Evolutionary conservation across 345 rosid species (phyloP).

Genomic region (Noccaea bulbosa): DNA sequence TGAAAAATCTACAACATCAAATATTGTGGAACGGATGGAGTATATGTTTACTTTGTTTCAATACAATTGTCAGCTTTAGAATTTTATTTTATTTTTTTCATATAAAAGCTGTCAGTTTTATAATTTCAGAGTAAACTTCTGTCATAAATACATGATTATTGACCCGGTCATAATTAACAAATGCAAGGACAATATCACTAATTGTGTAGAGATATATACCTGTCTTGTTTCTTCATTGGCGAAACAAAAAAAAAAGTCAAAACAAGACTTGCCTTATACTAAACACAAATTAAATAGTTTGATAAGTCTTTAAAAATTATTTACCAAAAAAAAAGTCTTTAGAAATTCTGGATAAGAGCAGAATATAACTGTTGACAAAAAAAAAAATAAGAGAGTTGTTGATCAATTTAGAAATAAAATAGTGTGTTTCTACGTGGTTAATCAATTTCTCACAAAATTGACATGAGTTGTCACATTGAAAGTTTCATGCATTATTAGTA

Average conservation of each 20-base stretch:
- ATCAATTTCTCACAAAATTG: background rate
- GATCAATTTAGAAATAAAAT: background rate
- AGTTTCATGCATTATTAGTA: conserved; percentile 29
- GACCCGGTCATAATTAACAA: background rate
- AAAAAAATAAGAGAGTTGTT: no score
- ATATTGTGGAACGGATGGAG: no score
- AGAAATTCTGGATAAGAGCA: background rate
- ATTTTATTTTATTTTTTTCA: no score
- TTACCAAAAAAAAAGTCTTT: background rate
- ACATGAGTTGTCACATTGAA: conserved; percentile 29
- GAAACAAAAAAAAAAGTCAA: conserved; percentile 20
- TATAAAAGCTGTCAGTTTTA: background rate
- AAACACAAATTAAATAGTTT: background rate
- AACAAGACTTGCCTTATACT: background rate
- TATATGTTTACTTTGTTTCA: background rate
- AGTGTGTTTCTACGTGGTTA: background rate
- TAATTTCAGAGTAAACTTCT: background rate
- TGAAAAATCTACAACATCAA: no score
- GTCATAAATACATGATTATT: background rate
- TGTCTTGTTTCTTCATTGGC: background rate
- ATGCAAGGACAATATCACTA: no score
- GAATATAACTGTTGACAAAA: background rate
- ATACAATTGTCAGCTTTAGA: background rate
- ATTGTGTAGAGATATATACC: background rate
- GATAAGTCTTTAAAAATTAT: background rate